Base-by-base conservation (phyloP, 306 rosid genomes). In the Myrica gale region DNA sequence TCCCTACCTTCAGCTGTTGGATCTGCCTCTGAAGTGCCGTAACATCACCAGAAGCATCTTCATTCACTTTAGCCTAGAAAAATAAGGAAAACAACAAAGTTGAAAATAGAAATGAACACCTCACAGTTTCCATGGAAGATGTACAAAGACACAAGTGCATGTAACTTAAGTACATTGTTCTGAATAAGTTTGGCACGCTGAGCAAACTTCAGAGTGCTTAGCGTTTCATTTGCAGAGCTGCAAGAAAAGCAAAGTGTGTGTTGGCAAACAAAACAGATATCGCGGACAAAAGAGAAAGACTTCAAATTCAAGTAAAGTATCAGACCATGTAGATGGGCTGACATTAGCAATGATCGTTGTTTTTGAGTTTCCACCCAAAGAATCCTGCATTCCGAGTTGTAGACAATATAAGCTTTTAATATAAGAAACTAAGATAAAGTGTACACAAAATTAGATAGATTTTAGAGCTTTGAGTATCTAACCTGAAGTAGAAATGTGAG, bases 401-500 rank as follows among this genome's bases (percentile, higher is more conserved):
- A 68, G 74, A 45, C 17, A 70, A 78, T 71, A 45, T 32, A 67
- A 69, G 20, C 70, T 72, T 60, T 50, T 55, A 63, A 71, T 67
- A 71, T 20, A 44, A 53, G 77, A 74, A 15, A 75, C 71, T 77
- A 62, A 53, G 45, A 57, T 68, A 74, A 69, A 48, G 60, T 67
- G 51, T 21, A 50, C 44, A 12, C 9, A 48, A 52, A 47, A 42
- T 20, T 15, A 73, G 32, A 68, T 21, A 46, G 20, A 32, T 68
- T 75, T 46, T 69, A 73, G 56, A 77, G 83, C 72, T 75, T 71
- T 58, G 41, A 54, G 76, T 72, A 66, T 80, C 84, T 73, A 68
- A 94, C 98, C 98, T 94, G 98, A 83, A 94, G 98, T 61, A 94
- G 96, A 93, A 94, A 94, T 55, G 98, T 94, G 55, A 94, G 94